Base-by-base conservation (phyloP, 2,329 filamentous ascomycete species). In the Nakataea oryzae region DNA sequence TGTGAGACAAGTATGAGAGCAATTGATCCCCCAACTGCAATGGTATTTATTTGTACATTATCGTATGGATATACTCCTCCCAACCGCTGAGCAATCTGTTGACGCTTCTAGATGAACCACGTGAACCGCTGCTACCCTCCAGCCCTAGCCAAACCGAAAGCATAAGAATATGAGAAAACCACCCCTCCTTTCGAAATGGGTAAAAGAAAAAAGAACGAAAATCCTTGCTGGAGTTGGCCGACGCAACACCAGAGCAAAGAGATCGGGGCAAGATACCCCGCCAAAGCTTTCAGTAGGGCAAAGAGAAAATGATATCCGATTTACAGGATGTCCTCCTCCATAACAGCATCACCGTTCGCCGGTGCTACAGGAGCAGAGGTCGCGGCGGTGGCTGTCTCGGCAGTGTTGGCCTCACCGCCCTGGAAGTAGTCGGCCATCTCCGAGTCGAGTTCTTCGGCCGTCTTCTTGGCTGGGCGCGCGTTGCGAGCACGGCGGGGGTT, bases 391-490 rank as follows among this genome's bases (percentile, higher is more conserved):
- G 79, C 79, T 61, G 74, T 78, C 66, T 76, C 72, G 41, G 70
- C 69, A 64, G 29, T 11, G 21, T 64, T 66, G 28, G 76, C 74
- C 54, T 74, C 74, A 30, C 74, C 70, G 34, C 41, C 50, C 61
- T 81, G 86, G 73, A 96, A 97, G 79, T 99, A 99, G 75, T 97
- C 95, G 26, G 86, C 87, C 95, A 99, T 99, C 75, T 99, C 95
- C 5, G 91, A 92, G 74, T 99, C 95, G 29, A 99, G 86, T 78
- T 99, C 93, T 73, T 96, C 93, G 1, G 89, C 86, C 0, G 92
- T 96, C 89, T 97, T 97, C 79, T 96, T 81, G 70, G 86, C 78
- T 67, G 88, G 81, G 69, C 88, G 85, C 66, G 82, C 79, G 70
- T 79, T 88, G 68, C 86, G 86, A 55, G 72, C 74, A 65, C 79